Conservation (phyloP, 345 rosid species). For the Syzygium aqueum region DNA sequence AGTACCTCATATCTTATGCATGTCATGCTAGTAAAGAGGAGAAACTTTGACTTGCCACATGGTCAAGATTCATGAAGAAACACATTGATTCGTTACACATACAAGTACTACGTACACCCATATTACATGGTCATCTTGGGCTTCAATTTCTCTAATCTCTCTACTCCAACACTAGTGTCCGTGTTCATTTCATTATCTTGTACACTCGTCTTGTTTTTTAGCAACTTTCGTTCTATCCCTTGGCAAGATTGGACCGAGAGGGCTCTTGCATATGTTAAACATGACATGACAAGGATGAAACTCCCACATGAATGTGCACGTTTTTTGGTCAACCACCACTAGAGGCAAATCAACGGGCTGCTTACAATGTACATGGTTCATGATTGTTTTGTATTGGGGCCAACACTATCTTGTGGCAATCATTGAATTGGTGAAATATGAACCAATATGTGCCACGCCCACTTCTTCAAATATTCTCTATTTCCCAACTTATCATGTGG, state of each 20-base stretch:
- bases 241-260: neutral
- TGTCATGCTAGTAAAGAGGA: neutral
- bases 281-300: neutral
- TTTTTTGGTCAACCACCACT: neutral
- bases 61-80: neutral
- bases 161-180: neutral
- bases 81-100: neutral
- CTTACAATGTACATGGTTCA: neutral
- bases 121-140: neutral
- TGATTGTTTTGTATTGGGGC: neutral
- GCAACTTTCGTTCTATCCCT: neutral
- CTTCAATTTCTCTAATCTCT: neutral
- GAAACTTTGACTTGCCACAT: neutral
- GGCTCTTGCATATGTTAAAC: neutral
- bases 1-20: neutral
- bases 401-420: neutral
- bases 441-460: conserved; percentile 5
- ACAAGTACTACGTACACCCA: neutral
- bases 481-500: neutral
- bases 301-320: neutral
- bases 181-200: neutral
- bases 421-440: neutral
- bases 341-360: neutral
- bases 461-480: neutral
- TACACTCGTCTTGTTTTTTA: neutral